Conservation (phyloP, 768 basidiomycete genomes). For the Trametopsis cervina region DNA sequence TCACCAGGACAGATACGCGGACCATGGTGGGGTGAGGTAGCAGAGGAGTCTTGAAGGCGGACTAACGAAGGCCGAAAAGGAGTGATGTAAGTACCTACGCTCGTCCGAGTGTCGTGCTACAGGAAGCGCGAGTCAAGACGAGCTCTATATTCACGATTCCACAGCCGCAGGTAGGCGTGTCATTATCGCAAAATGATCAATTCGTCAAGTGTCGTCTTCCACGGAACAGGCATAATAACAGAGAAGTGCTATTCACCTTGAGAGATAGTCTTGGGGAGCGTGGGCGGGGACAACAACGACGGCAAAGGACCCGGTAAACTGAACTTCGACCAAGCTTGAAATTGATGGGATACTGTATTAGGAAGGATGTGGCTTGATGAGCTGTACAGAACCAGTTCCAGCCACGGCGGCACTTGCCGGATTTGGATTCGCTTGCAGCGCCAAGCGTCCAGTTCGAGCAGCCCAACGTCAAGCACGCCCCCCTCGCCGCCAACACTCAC, state of each 20-base stretch:
- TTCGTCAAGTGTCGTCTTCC: slow-evolving; percentile 18
- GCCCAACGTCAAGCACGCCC: slow-evolving; percentile 17
- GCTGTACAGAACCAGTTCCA: slow-evolving; percentile 28
- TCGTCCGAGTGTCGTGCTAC: slow-evolving; percentile 83
- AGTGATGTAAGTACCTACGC: slow-evolving; percentile 32
- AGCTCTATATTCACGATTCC: slow-evolving; percentile 15
- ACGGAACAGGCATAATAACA: slow-evolving; percentile 10
- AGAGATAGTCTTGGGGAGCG: slow-evolving; percentile 19
- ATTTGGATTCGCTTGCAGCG: slow-evolving; percentile 12
- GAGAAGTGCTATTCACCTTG: slow-evolving; percentile 41
- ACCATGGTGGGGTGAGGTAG: slow-evolving; percentile 53
- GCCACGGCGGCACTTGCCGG: slow-evolving; percentile 27
- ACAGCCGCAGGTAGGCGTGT: not conserved
- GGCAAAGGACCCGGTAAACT: slow-evolving; percentile 4
- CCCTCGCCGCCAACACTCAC: slow-evolving; percentile 22
- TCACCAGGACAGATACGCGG: slow-evolving; percentile 75
- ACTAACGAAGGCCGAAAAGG: slow-evolving; percentile 27
- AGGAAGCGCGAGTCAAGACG: slow-evolving; percentile 75
- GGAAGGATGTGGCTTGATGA: slow-evolving; percentile 18
- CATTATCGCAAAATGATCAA: not conserved
- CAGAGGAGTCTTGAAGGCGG: slow-evolving; percentile 13
- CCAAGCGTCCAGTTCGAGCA: slow-evolving; percentile 13
- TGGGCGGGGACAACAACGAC: slow-evolving; percentile 12
- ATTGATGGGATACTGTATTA: slow-evolving; percentile 4
- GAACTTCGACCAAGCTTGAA: not conserved